Conservation (phyloP, 208 protist species). For the Crithidia fasciculata region DNA sequence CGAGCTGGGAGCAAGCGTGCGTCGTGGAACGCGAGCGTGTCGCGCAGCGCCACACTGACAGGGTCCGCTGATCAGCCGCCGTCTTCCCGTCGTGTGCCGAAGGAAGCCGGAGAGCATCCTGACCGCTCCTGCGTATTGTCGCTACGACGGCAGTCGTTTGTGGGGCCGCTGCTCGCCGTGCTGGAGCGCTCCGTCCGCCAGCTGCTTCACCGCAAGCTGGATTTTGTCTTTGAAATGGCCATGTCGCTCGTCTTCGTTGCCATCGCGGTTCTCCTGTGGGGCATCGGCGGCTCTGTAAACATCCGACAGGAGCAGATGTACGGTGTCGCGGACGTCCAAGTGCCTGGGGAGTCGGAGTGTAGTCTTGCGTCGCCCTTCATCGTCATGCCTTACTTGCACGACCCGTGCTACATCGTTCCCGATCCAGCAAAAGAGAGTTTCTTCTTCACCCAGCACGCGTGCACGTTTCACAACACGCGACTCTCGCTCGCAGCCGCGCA, state of each 20-base stretch:
- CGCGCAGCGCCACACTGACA: too few relatives aligned
- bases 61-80: too few relatives aligned
- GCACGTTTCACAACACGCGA: too few relatives aligned
- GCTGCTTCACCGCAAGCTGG: neutral
- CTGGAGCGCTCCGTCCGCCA: neutral
- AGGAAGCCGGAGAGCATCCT: neutral
- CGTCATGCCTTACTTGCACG: neutral
- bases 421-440: neutral
- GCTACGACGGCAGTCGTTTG: neutral
- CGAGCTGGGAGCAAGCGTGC: too few relatives aligned
- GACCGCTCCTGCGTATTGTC: neutral
- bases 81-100: too few relatives aligned
- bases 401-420: neutral
- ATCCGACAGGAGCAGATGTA: neutral
- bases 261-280: neutral
- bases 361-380: neutral
- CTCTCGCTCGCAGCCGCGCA: neutral
- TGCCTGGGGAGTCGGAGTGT: neutral
- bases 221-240: conserved; percentile 6
- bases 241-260: conserved; percentile 1
- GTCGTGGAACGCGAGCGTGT: too few relatives aligned
- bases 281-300: neutral
- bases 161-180: neutral
- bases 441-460: neutral
- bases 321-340: neutral